Percentiles rank a stretch among this genome's conserved stretches.
phyloP scores from a whole-genome alignment of 805 yeast species.

The Starmerella floris region DNA sequence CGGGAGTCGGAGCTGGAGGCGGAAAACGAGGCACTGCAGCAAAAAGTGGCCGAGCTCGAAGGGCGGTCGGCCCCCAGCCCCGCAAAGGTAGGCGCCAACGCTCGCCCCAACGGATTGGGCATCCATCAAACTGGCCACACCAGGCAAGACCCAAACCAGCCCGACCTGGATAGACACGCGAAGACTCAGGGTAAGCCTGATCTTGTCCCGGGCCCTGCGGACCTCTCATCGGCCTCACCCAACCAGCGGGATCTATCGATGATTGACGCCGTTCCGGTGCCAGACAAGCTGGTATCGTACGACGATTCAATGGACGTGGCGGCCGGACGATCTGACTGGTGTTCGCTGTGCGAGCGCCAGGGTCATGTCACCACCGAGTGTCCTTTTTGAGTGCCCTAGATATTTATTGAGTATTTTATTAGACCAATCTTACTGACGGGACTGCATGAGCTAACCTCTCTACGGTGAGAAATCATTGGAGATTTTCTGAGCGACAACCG shows the following conservation, averaged over 20 bases:
- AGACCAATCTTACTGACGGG: no score
- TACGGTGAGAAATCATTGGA: no score
- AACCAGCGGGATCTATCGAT: not conserved
- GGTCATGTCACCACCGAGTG: conserved; percentile 85
- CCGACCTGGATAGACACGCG: not conserved
- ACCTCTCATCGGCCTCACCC: not conserved
- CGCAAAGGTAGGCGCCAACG: not conserved
- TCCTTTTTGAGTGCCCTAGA: conserved; percentile 37
- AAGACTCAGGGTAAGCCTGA: not conserved
- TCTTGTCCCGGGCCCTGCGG: not conserved
- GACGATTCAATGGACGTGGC: conserved; percentile 41
- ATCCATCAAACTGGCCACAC: no score
- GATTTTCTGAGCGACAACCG: no score
- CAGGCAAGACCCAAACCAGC: no score
- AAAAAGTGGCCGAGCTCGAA: not conserved
- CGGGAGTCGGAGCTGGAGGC: conserved; percentile 17
- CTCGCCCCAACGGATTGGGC: no score
- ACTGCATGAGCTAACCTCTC: no score
- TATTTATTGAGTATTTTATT: no score
- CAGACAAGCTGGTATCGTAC: conserved; percentile 1
- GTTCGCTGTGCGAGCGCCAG: conserved; percentile 80
- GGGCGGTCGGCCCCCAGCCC: not conserved
- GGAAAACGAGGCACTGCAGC: conserved; percentile 7
- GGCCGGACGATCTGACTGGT: conserved; percentile 68
- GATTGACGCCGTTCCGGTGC: conserved; percentile 6